Conservation (phyloP, 495 filamentous ascomycete genomes). For the Penicillium canariense region DNA sequence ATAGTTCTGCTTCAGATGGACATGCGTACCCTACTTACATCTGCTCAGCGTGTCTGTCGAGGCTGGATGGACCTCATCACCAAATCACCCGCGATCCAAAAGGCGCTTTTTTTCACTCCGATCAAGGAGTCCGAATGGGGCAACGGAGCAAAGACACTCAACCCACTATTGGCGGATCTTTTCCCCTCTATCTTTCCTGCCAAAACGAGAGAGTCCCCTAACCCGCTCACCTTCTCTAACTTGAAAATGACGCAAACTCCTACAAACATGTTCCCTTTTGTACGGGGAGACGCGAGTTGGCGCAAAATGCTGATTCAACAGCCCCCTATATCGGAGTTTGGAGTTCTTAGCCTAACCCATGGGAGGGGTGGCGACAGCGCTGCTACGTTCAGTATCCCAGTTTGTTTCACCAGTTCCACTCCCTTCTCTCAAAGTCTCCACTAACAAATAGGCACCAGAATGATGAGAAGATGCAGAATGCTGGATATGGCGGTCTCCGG, state of each 20-base stretch:
- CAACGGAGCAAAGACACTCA: neutral
- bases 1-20: constrained; percentile 9
- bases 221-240: neutral
- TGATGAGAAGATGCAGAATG: neutral
- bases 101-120: constrained; percentile 15
- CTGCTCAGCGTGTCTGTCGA: constrained; percentile 12
- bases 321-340: constrained; percentile 1
- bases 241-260: neutral
- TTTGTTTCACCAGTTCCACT: constrained; percentile 1
- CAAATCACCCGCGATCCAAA: constrained; percentile 10
- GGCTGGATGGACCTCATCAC: constrained; percentile 7
- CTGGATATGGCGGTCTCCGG: constrained; percentile 6
- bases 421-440: neutral
- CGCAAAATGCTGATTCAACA: constrained; percentile 14
- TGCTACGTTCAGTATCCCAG: neutral
- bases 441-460: constrained; percentile 1
- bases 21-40: constrained; percentile 14
- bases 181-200: constrained; percentile 9
- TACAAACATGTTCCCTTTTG: neutral
- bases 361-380: neutral
- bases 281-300: constrained; percentile 4
- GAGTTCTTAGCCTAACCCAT: neutral
- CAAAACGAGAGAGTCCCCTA: neutral
- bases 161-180: constrained; percentile 2
- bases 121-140: constrained; percentile 7